Percentiles rank a stretch among this genome's conserved stretches.
These are phyloP conservation scores for Monsonia emarginata DNA, from an alignment of 441 rosid genomes.

Conservation along the genomic window DNA sequence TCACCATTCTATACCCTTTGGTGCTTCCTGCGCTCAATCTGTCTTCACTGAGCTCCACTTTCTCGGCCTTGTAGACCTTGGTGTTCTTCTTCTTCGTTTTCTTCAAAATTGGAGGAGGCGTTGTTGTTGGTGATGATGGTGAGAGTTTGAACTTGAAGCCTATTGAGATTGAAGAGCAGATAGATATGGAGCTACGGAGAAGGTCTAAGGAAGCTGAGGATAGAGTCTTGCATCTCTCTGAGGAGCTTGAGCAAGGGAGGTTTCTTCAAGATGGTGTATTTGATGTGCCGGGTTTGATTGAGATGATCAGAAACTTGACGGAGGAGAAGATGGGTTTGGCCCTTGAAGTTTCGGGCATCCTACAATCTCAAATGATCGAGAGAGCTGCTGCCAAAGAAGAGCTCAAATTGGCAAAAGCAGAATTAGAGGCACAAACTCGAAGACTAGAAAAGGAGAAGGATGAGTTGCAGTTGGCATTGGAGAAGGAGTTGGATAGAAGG, in stretches of 20 bases:
- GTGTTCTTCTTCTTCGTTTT: conserved; percentile 91
- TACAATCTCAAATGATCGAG: conserved; percentile 53
- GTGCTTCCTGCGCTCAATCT: conserved; percentile 74
- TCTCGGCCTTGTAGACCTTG: conserved; percentile 87
- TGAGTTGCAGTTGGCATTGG: conserved; percentile 72
- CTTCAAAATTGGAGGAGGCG: conserved; percentile 30
- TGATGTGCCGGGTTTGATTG: conserved; percentile 57
- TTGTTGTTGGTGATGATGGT: conserved; percentile 18
- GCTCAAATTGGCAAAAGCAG: conserved; percentile 41
- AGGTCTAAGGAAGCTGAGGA: conserved; percentile 65
- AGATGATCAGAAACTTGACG: conserved; percentile 41
- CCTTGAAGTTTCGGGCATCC: conserved; percentile 53
- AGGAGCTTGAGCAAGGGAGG: conserved; percentile 52
- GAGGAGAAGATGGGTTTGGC: conserved; percentile 73
- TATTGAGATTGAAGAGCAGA: conserved; percentile 33
- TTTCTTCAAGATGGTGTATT: conserved; percentile 42
- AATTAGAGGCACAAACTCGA: conserved; percentile 42
- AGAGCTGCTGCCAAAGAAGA: conserved; percentile 55
- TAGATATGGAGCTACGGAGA: conserved; percentile 43
- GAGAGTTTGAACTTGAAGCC: conserved; percentile 28
- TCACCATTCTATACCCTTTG: conserved; percentile 93
- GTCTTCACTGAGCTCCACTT: conserved; percentile 78
- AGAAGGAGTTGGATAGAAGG: conserved; percentile 93
- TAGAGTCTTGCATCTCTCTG: conserved; percentile 55
- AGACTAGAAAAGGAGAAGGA: conserved; percentile 67